Conservation (phyloP, 2,329 filamentous ascomycete species). For the Plenodomus tracheiphilus region DNA sequence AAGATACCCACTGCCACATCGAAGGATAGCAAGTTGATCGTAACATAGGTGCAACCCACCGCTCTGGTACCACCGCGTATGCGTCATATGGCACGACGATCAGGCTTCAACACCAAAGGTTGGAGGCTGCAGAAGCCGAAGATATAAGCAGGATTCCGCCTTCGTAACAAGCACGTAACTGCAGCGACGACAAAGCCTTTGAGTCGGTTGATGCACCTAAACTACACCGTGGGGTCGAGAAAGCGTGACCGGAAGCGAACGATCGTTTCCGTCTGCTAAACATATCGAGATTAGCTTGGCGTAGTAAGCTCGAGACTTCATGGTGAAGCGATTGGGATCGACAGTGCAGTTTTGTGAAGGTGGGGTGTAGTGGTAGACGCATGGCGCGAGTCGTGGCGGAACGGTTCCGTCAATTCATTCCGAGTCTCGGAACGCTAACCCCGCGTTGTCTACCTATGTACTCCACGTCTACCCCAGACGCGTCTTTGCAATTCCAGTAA, state of each 20-base stretch:
- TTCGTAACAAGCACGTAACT: too few species aligned
- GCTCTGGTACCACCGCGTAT: too few species aligned
- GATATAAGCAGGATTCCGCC: too few species aligned
- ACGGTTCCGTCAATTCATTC: slow-evolving; percentile 7
- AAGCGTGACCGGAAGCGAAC: background rate
- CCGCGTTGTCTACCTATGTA: slow-evolving; percentile 4
- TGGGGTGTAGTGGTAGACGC: too few species aligned
- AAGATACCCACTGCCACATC: background rate
- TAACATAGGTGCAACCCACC: background rate
- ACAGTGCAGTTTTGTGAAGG: background rate
- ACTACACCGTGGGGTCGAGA: too few species aligned
- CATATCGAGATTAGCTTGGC: background rate
- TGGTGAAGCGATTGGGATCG: background rate
- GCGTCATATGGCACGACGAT: too few species aligned
- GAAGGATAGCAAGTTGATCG: background rate
- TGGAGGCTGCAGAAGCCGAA: too few species aligned
- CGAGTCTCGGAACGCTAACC: slow-evolving; percentile 11
- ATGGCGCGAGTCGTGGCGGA: slow-evolving; percentile 1
- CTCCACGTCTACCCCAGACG: background rate
- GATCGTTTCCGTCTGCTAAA: background rate
- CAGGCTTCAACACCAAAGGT: too few species aligned
- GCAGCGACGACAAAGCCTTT: too few species aligned
- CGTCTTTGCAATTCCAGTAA: background rate
- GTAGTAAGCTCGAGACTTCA: background rate
- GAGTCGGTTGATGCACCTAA: too few species aligned